Evolutionary conservation across 495 filamentous ascomycete species (phyloP), one percentile per base, ranked within the genome.

Genomic region (Aspergillus asperescens): DNA sequence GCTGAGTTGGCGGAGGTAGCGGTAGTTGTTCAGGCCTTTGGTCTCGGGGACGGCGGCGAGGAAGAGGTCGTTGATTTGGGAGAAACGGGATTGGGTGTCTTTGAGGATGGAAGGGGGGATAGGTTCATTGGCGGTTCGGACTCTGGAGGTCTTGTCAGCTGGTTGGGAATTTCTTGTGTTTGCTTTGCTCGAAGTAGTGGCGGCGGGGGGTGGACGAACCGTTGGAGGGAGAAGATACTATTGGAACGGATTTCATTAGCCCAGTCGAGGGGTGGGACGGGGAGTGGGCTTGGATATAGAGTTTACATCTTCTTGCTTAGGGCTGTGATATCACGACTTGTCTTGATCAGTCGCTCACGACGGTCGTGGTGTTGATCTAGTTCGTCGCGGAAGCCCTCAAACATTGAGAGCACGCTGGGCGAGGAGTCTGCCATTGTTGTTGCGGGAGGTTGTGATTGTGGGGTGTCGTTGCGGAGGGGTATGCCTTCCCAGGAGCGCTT

Each of bases 361-460:
- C 92, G 83, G 69, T 96, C 94, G 57, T 98, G 88, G 63, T 98
- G 92, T 67, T 90, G 83, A 62, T 97, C 94, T 6, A 98, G 77
- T 67, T 96, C 92, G 52, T 84, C 72, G 52, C 91, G 86, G 62
- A 97, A 92, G 25, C 59, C 68, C 63, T 87, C 85, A 59, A 98
- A 98, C 78, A 96, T 89, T 40, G 84, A 74, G 48, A 86, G 80
- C 61, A 86, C 69, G 19, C 29, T 43, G 9, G 59, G 44, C 24
- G 65, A 52, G n/a, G 62, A 53, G 5, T 63, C 65, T 29, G 51
- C 60, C 58, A 59, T 69, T 56, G 28, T 60, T 52, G 37, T 57
- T 46, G 66, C 63, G 29, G 63, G 41, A n/a, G 28, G 10, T 7
- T 24, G 48, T 29, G 19, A 9, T 13, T 22, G 23, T 13, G 27